A percentile compares a stretch with the other conserved stretches of the same genome.
These are phyloP conservation scores for Magnaporthiopsis poae DNA, from an alignment of 2,329 filamentous ascomycete species.

Conservation along the genomic window DNA sequence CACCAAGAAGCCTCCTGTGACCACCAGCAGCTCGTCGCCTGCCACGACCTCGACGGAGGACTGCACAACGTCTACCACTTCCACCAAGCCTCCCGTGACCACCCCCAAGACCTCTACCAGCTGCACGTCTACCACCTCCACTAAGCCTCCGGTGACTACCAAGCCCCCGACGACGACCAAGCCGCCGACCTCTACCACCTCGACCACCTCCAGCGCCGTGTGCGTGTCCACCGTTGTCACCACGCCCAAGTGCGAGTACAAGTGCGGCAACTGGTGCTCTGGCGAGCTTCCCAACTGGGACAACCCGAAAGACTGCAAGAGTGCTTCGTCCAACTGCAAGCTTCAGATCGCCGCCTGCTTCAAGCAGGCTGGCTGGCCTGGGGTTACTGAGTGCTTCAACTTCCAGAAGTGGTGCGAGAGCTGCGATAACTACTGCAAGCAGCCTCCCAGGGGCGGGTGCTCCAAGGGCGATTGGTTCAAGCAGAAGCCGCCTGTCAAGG, in stretches of 20 bases:
- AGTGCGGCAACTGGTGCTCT: constrained; percentile 45
- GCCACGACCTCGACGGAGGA: neutral
- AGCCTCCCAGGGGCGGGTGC: constrained; percentile 17
- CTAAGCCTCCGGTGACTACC: constrained; percentile 10
- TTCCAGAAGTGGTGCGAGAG: constrained; percentile 41
- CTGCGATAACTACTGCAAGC: constrained; percentile 34
- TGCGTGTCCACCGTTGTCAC: constrained; percentile 36
- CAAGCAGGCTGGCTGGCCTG: constrained; percentile 40
- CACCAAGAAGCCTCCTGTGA: constrained; percentile 7
- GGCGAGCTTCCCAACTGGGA: constrained; percentile 38
- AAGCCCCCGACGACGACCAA: constrained; percentile 6
- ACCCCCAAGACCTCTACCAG: constrained; percentile 8
- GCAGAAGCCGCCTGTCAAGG: constrained; percentile 29
- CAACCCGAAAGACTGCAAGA: constrained; percentile 31
- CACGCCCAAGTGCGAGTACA: constrained; percentile 39
- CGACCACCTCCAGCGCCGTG: constrained; percentile 28
- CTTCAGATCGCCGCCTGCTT: constrained; percentile 43
- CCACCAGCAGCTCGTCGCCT: constrained; percentile 9
- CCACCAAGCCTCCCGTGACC: constrained; percentile 10
- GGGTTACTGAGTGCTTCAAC: constrained; percentile 37
- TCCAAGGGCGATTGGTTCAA: constrained; percentile 34
- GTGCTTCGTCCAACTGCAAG: constrained; percentile 33
- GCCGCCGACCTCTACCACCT: constrained; percentile 18
- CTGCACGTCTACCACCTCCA: constrained; percentile 9
- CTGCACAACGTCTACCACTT: constrained; percentile 8